phyloP scores from a whole-genome alignment of 2,329 filamentous ascomycete genomes.

The Lachnellula arida region DNA sequence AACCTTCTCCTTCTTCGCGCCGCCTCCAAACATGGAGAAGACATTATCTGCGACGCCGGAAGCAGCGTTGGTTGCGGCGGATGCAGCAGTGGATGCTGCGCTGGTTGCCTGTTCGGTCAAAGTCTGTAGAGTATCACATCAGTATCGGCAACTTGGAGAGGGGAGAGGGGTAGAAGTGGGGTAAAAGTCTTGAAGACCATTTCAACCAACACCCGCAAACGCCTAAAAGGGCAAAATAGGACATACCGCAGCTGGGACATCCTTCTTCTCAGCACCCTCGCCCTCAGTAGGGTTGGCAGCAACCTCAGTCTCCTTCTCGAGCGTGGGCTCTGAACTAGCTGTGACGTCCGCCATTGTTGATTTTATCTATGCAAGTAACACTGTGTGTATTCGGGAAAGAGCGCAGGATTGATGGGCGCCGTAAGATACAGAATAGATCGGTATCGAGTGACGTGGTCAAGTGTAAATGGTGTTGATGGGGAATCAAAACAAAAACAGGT shows the following conservation, averaged over 20 bases:
- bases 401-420: conserved; percentile 5
- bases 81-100: conserved; percentile 35
- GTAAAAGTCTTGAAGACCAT: not conserved
- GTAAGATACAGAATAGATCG: conserved; percentile 8
- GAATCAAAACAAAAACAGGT: not conserved
- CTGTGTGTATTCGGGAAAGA: conserved; percentile 2
- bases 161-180: no score
- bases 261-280: conserved; percentile 19
- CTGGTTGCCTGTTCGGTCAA: conserved; percentile 32
- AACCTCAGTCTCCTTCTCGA: conserved; percentile 40
- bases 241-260: conserved; percentile 23
- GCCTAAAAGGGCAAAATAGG: not conserved
- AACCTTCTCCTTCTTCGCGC: conserved; percentile 96
- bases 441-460: not conserved
- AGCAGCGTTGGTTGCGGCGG: conserved; percentile 37
- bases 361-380: conserved; percentile 15
- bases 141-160: not conserved
- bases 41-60: conserved; percentile 54
- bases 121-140: conserved; percentile 18
- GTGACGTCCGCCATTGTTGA: conserved; percentile 33
- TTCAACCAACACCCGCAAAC: not conserved
- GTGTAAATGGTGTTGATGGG: not conserved
- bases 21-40: conserved; percentile 98
- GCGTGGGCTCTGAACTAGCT: conserved; percentile 33
- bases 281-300: conserved; percentile 34